These are phyloP conservation scores for Colletotrichum camelliae DNA, from an alignment of 2,329 filamentous ascomycete genomes.

Conservation along the genomic window DNA sequence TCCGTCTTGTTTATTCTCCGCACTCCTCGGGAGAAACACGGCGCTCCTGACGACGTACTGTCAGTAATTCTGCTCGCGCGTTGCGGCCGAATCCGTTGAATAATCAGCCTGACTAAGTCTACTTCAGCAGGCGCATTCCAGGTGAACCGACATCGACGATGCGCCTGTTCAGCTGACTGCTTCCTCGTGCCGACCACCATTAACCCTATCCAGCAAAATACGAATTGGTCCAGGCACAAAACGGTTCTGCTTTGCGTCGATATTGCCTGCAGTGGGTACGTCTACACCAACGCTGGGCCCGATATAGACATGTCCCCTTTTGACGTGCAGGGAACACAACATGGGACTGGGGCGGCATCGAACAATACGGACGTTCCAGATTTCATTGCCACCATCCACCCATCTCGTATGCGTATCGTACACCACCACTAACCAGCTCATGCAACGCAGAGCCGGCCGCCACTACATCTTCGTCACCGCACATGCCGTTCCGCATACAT, in stretches of 20 bases:
- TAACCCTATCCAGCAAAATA: not conserved
- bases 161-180: not conserved
- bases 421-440: not conserved
- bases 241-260: not conserved
- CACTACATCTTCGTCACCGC: not conserved
- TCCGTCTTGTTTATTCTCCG: not conserved
- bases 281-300: not conserved
- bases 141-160: not conserved
- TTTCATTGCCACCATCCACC: not conserved
- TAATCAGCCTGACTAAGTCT: not conserved
- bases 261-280: not conserved
- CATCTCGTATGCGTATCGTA: slow-evolving; percentile 11
- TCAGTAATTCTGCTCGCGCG: not conserved
- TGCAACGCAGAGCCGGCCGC: not conserved
- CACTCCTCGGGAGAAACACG: not conserved
- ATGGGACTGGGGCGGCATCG: not conserved
- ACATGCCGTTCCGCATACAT: not conserved
- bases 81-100: not conserved
- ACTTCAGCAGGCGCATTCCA: not conserved
- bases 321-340: not conserved
- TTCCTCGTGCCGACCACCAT: not conserved
- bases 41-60: not conserved
- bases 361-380: not conserved
- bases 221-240: not conserved
- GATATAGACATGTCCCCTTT: not conserved